phyloP scores from a whole-genome alignment of 345 rosid species.

The Aethionema arabicum region DNA sequence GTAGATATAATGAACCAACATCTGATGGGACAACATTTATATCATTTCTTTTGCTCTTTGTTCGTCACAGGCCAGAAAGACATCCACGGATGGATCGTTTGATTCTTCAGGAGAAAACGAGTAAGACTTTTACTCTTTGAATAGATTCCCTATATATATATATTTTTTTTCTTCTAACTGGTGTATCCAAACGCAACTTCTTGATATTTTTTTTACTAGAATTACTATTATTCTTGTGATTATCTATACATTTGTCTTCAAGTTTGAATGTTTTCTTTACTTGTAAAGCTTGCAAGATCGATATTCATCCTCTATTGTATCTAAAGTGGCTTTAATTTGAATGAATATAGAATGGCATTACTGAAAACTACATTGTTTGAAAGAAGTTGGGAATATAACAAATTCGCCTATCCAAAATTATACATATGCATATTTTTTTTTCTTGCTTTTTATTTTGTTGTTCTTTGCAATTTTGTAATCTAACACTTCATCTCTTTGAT shows the following conservation, averaged over 20 bases:
- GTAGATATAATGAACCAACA: slow-evolving; percentile 3
- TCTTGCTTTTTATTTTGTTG: slow-evolving; percentile 13
- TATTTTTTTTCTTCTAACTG: slow-evolving; percentile 13
- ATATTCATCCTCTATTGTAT: slow-evolving; percentile 2
- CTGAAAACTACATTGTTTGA: slow-evolving; percentile 5
- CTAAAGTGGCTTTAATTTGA: neutral
- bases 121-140: slow-evolving; percentile 53
- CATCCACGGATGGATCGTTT: slow-evolving; percentile 81
- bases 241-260: slow-evolving; percentile 16
- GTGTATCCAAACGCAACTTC: neutral
- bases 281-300: slow-evolving; percentile 9
- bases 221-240: neutral
- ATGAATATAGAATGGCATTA: slow-evolving; percentile 1
- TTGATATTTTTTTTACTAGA: neutral
- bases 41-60: slow-evolving; percentile 16
- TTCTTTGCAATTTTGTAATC: slow-evolving; percentile 9
- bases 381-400: slow-evolving; percentile 4
- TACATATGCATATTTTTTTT: slow-evolving; percentile 1
- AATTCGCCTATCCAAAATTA: slow-evolving; percentile 1
- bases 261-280: slow-evolving; percentile 8
- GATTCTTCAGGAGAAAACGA: slow-evolving; percentile 99
- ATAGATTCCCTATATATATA: slow-evolving; percentile 9
- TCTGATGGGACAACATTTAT: neutral
- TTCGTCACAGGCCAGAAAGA: slow-evolving; percentile 70
- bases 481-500: slow-evolving; percentile 15